phyloP scores from a whole-genome alignment of 306 rosid genomes.

The Senna siamea region DNA sequence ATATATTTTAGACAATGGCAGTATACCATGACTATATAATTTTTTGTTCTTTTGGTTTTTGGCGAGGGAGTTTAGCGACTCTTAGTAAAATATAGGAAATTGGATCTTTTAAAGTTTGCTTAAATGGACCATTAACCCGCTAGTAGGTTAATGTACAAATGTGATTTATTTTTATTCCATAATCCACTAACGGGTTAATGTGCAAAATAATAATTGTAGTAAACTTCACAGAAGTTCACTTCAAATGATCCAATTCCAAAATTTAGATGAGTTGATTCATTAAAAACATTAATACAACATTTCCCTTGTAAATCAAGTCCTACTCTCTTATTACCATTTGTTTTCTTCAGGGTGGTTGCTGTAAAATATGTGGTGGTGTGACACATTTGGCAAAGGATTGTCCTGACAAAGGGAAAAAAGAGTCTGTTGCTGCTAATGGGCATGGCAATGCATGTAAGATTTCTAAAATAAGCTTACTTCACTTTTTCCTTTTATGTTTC shows the following conservation, averaged over 20 bases:
- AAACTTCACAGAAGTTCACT: too few species aligned
- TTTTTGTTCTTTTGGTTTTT: background rate
- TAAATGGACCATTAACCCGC: too few species aligned
- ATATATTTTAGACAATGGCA: background rate
- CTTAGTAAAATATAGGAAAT: too few species aligned
- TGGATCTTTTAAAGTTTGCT: too few species aligned
- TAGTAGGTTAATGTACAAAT: too few species aligned
- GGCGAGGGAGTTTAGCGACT: background rate
- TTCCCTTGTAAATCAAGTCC: constrained; percentile 25
- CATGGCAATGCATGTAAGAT: constrained; percentile 46
- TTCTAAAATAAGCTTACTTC: background rate
- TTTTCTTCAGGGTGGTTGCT: constrained; percentile 79
- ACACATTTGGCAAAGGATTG: constrained; percentile 96
- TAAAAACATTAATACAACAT: too few species aligned
- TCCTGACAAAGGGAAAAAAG: constrained; percentile 63
- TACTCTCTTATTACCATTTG: constrained; percentile 16
- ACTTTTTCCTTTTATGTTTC: background rate
- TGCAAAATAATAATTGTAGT: too few species aligned
- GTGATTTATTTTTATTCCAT: too few species aligned
- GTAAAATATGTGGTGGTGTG: constrained; percentile 91
- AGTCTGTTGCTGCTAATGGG: constrained; percentile 40
- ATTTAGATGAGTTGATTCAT: too few species aligned
- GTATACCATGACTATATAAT: background rate
- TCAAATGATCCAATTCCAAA: too few species aligned
- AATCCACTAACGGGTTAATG: too few species aligned